These are phyloP conservation scores for Farysia itapuensis DNA, from an alignment of 1,284 basidiomycete genomes.

Conservation along the genomic window DNA sequence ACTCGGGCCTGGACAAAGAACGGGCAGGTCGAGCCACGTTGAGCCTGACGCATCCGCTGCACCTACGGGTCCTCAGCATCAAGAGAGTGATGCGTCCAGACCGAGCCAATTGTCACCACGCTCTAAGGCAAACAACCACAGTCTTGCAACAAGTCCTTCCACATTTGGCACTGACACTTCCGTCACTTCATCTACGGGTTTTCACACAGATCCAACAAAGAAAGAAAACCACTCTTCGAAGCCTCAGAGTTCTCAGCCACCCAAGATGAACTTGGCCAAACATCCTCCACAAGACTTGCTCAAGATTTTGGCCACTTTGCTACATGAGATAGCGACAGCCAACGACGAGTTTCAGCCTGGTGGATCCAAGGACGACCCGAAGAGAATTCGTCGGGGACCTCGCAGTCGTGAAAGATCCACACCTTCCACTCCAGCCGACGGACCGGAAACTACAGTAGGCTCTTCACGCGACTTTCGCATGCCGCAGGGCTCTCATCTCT, in stretches of 20 bases:
- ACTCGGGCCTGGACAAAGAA: neutral
- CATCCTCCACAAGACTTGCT: slow-evolving; percentile 71
- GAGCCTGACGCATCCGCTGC: neutral
- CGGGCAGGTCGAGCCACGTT: neutral
- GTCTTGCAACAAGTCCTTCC: neutral
- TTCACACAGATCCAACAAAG: slow-evolving; percentile 2
- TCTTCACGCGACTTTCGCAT: slow-evolving; percentile 10
- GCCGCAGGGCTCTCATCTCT: slow-evolving; percentile 32
- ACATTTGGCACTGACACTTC: neutral
- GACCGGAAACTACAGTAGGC: neutral
- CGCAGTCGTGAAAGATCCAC: slow-evolving; percentile 20
- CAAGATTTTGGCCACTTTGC: slow-evolving; percentile 80
- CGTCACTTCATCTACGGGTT: slow-evolving; percentile 1
- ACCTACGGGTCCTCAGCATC: neutral
- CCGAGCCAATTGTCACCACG: neutral
- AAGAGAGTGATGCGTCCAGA: neutral
- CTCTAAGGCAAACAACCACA: neutral
- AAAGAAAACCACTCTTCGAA: slow-evolving; percentile 4
- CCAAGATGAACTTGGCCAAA: slow-evolving; percentile 65
- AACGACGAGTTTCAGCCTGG: slow-evolving; percentile 69
- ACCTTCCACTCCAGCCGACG: slow-evolving; percentile 11
- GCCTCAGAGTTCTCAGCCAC: slow-evolving; percentile 9
- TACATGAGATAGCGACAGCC: slow-evolving; percentile 86
- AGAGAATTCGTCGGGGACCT: slow-evolving; percentile 7
- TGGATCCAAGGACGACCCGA: slow-evolving; percentile 18